A percentile compares a stretch with the other conserved stretches of the same genome.
These are phyloP conservation scores for Penicillium sclerotigenum DNA, from an alignment of 2,329 filamentous ascomycete species.

Conservation along the genomic window DNA sequence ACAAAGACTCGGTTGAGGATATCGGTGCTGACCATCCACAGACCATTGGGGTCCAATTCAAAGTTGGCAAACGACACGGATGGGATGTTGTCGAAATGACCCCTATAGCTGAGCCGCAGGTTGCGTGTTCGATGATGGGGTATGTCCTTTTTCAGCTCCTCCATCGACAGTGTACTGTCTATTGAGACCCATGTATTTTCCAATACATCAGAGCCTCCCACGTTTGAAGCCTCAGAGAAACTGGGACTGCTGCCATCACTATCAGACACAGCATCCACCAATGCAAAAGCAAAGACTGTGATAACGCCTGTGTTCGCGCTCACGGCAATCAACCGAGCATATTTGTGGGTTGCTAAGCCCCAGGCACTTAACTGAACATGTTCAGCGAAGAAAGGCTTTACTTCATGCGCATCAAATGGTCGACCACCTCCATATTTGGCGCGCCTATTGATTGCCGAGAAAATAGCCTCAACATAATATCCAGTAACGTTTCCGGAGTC, in stretches of 20 bases:
- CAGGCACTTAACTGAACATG: constrained; percentile 79
- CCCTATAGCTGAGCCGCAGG: constrained; percentile 41
- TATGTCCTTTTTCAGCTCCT: constrained; percentile 28
- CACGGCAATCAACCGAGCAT: constrained; percentile 81
- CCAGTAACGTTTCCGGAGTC: constrained; percentile 74
- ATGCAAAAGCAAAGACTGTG: constrained; percentile 58
- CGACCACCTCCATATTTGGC: constrained; percentile 16
- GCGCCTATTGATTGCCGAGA: constrained; percentile 43
- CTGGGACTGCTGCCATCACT: constrained; percentile 17
- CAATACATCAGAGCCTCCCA: not conserved
- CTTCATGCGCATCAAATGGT: constrained; percentile 33
- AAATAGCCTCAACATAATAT: constrained; percentile 60
- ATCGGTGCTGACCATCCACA: constrained; percentile 57
- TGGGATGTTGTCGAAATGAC: constrained; percentile 55
- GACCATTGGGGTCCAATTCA: constrained; percentile 52
- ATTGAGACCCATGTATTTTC: constrained; percentile 38
- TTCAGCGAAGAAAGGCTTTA: constrained; percentile 64
- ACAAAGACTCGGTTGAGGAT: constrained; percentile 51
- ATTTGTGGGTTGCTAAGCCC: constrained; percentile 78
- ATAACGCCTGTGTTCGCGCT: constrained; percentile 68
- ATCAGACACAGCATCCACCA: constrained; percentile 41
- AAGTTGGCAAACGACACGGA: constrained; percentile 58
- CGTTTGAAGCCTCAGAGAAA: not conserved
- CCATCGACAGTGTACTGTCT: constrained; percentile 23
- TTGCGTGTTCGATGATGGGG: constrained; percentile 41